Base-by-base conservation (phyloP, 179 eudicot species). In the Sideroxylon spinosum region DNA sequence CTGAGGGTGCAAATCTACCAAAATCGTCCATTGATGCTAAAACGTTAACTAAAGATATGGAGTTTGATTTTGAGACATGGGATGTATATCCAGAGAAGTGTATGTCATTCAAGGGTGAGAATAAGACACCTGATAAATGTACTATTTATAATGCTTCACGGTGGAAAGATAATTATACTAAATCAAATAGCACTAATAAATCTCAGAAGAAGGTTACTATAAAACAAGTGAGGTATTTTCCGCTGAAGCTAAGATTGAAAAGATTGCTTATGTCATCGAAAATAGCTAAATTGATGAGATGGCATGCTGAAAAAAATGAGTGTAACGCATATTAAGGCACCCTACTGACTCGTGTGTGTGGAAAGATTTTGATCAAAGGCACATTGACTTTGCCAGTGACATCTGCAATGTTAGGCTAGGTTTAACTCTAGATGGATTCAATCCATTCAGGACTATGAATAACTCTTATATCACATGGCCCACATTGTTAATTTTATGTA, bases 181-280 rank as follows among this genome's bases (percentile, higher is more conserved):
- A 37, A 37, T 37, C 44, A 37, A 37, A 37, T 37, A 6, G 44
- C 44, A 37, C 3, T 37, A 29, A 29, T 29, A 37, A 37, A 37
- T 37, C 44, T 37, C 6, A 6, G 44, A 37, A 37, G 44, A 37
- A 37, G 44, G 44, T 37, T 9, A 66, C 2, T 37, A 6, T 37
- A 37, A 37, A 37, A 37, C 44, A 37, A 37, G 44, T 37, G 4
- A 37, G 44, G 44, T 59, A 78, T 50, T 78, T 78, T n/a, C 75
- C 80, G 4, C 53, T 70, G 80, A 69, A 28, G 13, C 59, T 57
- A 56, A 59, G 75, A 56, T 19, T 69, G 17, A 55, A 60, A 57
- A 68, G 62, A 23, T 20, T 78, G 3, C 69, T 32, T 13, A 78
- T 78, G 74, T 78, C 75, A 9, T 66, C 65, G 0, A 78, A 78